phyloP scores from a whole-genome alignment of 2,329 filamentous ascomycete genomes.

The Aureobasidium lini region DNA sequence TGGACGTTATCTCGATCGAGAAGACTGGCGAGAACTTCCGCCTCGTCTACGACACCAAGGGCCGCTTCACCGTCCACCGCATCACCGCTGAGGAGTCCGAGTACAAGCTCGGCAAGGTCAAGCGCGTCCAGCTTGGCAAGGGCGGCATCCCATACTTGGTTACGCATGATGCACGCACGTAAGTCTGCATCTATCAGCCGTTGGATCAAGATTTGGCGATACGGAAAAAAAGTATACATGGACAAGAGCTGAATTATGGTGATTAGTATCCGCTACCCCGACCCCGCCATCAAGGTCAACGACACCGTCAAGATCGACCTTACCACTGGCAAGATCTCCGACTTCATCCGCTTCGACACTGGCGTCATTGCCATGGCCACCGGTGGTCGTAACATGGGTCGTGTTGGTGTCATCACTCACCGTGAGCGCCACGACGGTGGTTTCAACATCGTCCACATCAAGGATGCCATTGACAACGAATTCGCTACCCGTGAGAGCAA shows the following conservation, averaged over 20 bases:
- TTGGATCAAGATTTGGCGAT: slow-evolving; percentile 98
- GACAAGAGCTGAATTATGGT: slow-evolving; percentile 16
- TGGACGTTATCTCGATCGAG: slow-evolving; percentile 99
- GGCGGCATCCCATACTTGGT: slow-evolving; percentile 99
- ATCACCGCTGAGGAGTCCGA: slow-evolving; percentile 97
- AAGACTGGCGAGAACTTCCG: slow-evolving; percentile 99
- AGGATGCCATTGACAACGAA: slow-evolving; percentile 99
- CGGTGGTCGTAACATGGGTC: slow-evolving; percentile 99
- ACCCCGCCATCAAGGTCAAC: slow-evolving; percentile 98
- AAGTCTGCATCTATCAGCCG: slow-evolving; percentile 99
- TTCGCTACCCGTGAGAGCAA: slow-evolving; percentile 99
- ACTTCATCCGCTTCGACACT: slow-evolving; percentile 98
- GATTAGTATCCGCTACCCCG: slow-evolving; percentile 94
- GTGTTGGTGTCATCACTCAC: slow-evolving; percentile 99
- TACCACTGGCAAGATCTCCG: slow-evolving; percentile 84
- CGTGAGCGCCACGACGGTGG: slow-evolving; percentile 99
- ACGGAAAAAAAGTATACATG: slow-evolving; percentile 34
- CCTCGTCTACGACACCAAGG: slow-evolving; percentile 99
- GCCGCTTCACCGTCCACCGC: slow-evolving; percentile 99
- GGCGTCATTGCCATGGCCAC: slow-evolving; percentile 97
- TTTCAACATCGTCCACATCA: slow-evolving; percentile 99
- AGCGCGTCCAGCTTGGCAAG: slow-evolving; percentile 97
- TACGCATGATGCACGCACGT: slow-evolving; percentile 99
- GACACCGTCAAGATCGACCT: slow-evolving; percentile 99
- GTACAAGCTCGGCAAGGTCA: slow-evolving; percentile 99